Evolutionary conservation across 345 rosid species (phyloP), one percentile per base, ranked within the genome.

Genomic region (Linum tenue): DNA sequence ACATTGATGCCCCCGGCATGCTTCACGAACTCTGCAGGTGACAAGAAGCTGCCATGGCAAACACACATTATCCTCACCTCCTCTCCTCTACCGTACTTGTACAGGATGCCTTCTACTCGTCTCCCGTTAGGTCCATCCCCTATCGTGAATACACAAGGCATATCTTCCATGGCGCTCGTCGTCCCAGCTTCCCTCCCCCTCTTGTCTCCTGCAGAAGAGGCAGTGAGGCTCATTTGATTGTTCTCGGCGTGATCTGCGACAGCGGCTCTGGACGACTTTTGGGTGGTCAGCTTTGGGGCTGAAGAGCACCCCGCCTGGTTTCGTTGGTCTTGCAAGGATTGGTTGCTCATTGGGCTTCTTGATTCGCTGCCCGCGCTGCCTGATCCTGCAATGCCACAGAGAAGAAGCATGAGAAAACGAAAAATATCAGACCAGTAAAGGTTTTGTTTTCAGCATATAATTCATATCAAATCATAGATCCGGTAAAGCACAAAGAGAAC

Each of bases 61-160:
- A 74, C 74, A n/a, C 78, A 74, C 8, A 74, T 72, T 50, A 74
- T 74, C 67, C 68, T 74, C 58, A 65, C 74, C 64, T 70, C 78
- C 74, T 66, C 71, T 1, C 74, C 78, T 50, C 64, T 69, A 16
- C 68, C 22, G 17, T 69, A 74, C 40, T 56, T 58, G 65, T 74
- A 74, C 36, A 74, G 73, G 37, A 74, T 69, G 48, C 78, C 78
- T 56, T 74, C 71, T 62, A 70, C 55, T 58, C 62, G 67, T 66
- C 55, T 74, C 51, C 74, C 71, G 8, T 70, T 59, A 14, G 71
- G 71, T 1, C 78, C 78, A 51, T 74, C 71, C 12, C 71, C 78
- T 48, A 35, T 70, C 3, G 78, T 58, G 14, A 70, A 70, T 31
- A 74, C 78, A 38, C 65, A 74, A 2, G 78, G 78, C 78, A 74